phyloP scores from a whole-genome alignment of 495 filamentous ascomycete species.

The Trichocladium antarcticum region DNA sequence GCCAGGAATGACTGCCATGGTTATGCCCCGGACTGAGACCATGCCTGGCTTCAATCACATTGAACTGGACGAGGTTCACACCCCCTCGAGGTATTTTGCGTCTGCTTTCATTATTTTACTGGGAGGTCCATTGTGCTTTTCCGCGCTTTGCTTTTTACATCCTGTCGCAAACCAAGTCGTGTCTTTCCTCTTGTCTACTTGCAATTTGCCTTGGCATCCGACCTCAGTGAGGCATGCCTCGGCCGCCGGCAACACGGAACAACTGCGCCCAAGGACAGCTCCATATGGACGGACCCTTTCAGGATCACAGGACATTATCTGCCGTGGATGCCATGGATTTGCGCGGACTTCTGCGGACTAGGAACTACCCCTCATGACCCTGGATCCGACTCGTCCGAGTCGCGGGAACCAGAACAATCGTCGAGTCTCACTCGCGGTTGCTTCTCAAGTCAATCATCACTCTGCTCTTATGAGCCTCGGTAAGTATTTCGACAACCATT shows the following conservation, averaged over 20 bases:
- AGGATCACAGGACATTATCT: slow-evolving; percentile 6
- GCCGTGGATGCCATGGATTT: slow-evolving; percentile 1
- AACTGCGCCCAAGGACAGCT: slow-evolving; percentile 2
- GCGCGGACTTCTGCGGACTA: neutral
- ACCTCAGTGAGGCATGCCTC: slow-evolving; percentile 20
- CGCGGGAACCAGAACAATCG: neutral
- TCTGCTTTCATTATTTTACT: slow-evolving; percentile 23
- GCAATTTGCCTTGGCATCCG: neutral
- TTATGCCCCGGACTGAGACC: slow-evolving; percentile 34
- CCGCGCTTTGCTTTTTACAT: neutral
- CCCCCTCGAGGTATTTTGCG: slow-evolving; percentile 43
- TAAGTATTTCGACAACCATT: neutral
- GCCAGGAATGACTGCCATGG: slow-evolving; percentile 35
- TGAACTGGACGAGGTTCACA: slow-evolving; percentile 44
- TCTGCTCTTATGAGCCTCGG: neutral
- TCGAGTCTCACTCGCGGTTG: neutral
- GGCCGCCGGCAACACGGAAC: slow-evolving; percentile 1
- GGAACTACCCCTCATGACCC: neutral
- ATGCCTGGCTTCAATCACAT: slow-evolving; percentile 40
- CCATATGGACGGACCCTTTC: slow-evolving; percentile 2
- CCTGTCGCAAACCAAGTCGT: slow-evolving; percentile 23
- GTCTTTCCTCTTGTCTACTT: slow-evolving; percentile 15
- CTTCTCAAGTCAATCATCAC: neutral
- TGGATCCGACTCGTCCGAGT: slow-evolving; percentile 13
- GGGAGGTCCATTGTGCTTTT: slow-evolving; percentile 30